These are phyloP conservation scores for Ustilago lituana DNA, from an alignment of 1,284 basidiomycete genomes.

Conservation along the genomic window DNA sequence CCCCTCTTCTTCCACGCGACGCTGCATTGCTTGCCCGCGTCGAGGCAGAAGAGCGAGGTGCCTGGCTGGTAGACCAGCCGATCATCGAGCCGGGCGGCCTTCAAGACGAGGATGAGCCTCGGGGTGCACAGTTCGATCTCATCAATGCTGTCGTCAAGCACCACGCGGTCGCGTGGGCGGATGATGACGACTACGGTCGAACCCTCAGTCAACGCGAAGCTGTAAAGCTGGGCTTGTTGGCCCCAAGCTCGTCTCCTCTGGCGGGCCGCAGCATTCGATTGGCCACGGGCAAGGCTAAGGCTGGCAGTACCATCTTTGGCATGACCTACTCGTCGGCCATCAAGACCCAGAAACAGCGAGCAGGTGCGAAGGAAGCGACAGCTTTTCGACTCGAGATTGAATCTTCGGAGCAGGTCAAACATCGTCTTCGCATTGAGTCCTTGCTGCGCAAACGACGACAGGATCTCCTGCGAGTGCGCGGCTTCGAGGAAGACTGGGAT, in stretches of 20 bases:
- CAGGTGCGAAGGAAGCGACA: background rate
- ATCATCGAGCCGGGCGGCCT: conserved; percentile 49
- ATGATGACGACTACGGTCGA: conserved; percentile 61
- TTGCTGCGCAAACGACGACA: conserved; percentile 46
- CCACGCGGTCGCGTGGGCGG: conserved; percentile 58
- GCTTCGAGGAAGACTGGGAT: conserved; percentile 21
- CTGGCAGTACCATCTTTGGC: conserved; percentile 3
- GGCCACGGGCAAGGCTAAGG: conserved; percentile 9
- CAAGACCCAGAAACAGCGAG: background rate
- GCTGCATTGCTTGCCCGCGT: conserved; percentile 28
- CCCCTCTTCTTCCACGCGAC: conserved; percentile 28
- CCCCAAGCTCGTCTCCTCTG: conserved; percentile 3
- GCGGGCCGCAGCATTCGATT: conserved; percentile 3
- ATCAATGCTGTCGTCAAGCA: conserved; percentile 45
- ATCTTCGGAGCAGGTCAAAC: conserved; percentile 40
- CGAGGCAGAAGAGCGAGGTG: conserved; percentile 31
- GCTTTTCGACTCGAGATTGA: conserved; percentile 45
- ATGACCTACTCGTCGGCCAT: background rate
- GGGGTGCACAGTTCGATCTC: conserved; percentile 51
- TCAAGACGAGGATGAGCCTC: conserved; percentile 46
- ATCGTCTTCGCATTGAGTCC: conserved; percentile 33
- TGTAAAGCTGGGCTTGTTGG: conserved; percentile 48
- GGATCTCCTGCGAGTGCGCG: conserved; percentile 39
- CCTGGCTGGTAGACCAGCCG: conserved; percentile 38
- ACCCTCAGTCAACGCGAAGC: conserved; percentile 59